Base-by-base conservation (phyloP, 352 stramenopile genomes). In the Phytophthora hybrid region DNA sequence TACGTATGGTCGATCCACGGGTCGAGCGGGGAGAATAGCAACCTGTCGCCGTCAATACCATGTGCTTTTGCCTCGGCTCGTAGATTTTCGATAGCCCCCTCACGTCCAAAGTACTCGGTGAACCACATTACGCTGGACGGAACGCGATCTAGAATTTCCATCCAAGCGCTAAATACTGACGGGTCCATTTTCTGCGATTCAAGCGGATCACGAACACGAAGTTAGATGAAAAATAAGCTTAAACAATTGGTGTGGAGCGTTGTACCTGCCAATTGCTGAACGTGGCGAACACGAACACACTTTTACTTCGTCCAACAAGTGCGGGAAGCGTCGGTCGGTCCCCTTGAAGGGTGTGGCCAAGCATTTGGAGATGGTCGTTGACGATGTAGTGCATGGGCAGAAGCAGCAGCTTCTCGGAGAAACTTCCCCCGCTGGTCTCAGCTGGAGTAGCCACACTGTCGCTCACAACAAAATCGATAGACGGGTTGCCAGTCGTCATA, bases 181-280 rank as follows among this genome's bases (percentile, higher is more conserved):
- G 89, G 85, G 47, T 96, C 87, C 69, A 97, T 93, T 79, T 97
- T 97, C 74, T 88, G 58, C 11, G 1, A 39, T 39, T 46, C 34
- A 34, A 61, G 19, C 32, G 37, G 14, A 34, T 16, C 29, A 49
- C 10, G 52, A 56, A 55, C 19, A 52, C 47, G 8, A 34, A n/a
- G 26, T 63, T 63, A 69, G 39, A 46, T 26, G 37, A 32, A 34
- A 46, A 1, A 7, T 55, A 26, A 46, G 29, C 44, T n/a, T 52
- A n/a, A 51, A 5, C 26, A 59, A 51, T 13, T 37, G 5, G 34
- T 34, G 9, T 1, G 9, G 5, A 57, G 60, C 5, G 9, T 11
- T 13, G 4, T 61, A 85, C 80, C 78, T 95, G 89, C 82, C 87
- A 95, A 66, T 96, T 95, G 77, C 88, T 95, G 67, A 97, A 94